Percentiles rank a stretch among this genome's conserved stretches.
Evolutionary conservation across 257 asterid genomes (phyloP).

Genomic region (Fraxinus pennsylvanica): DNA sequence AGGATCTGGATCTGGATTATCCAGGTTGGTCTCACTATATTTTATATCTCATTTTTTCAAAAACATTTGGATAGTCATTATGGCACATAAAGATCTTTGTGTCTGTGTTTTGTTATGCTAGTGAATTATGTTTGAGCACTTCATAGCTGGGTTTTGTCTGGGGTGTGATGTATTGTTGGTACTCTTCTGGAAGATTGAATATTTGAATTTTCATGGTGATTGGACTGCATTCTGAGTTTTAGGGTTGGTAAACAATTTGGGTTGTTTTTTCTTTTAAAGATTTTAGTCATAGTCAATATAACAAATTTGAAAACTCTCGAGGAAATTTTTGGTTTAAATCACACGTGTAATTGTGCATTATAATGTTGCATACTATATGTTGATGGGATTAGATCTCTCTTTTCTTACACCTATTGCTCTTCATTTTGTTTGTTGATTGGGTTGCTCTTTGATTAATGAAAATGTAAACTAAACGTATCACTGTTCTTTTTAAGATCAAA

Average conservation of each 20-base stretch:
- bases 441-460: neutral
- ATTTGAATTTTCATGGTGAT: neutral
- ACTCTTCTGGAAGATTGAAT: neutral
- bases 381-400: neutral
- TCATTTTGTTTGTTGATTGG: neutral
- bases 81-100: slow-evolving; percentile 27
- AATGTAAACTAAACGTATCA: neutral
- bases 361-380: neutral
- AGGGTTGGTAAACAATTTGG: neutral
- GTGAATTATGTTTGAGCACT: slow-evolving; percentile 4
- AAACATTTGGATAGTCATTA: slow-evolving; percentile 2
- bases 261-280: slow-evolving; percentile 6
- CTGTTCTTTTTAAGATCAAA: neutral
- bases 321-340: neutral
- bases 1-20: slow-evolving; percentile 76
- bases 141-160: slow-evolving; percentile 9
- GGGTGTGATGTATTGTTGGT: neutral
- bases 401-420: neutral
- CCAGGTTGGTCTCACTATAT: slow-evolving; percentile 29
- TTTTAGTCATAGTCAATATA: neutral
- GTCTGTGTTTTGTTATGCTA: neutral
- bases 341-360: neutral
- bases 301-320: neutral
- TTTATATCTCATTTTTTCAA: neutral
- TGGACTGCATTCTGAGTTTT: slow-evolving; percentile 1